Conservation (phyloP, 306 rosid species). For the Fagus crenata region DNA sequence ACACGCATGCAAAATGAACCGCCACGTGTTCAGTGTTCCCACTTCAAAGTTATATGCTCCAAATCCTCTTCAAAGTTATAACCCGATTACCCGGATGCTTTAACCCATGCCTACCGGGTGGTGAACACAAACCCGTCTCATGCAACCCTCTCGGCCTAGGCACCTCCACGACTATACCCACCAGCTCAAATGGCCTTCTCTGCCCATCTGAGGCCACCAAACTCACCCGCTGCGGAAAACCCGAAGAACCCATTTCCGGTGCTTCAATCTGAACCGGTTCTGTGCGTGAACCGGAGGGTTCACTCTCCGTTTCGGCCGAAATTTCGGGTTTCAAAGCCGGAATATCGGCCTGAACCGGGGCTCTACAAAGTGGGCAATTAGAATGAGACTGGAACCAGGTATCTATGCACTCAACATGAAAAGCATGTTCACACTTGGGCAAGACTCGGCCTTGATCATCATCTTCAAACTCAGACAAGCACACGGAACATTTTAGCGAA, state of each 20-base stretch:
- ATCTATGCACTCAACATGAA: constrained; percentile 49
- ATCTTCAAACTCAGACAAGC: constrained; percentile 49
- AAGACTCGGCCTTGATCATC: constrained; percentile 37
- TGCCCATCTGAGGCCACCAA: constrained; percentile 26
- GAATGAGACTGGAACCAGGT: constrained; percentile 53
- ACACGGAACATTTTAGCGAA: constrained; percentile 48
- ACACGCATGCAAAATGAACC: constrained; percentile 1
- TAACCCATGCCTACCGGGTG: constrained; percentile 5
- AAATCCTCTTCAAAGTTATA: constrained; percentile 29
- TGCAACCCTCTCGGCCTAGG: not conserved
- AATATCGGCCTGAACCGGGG: constrained; percentile 19
- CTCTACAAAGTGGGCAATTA: constrained; percentile 57
- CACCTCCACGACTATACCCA: constrained; percentile 18
- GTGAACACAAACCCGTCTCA: constrained; percentile 3
- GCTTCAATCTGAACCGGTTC: not conserved
- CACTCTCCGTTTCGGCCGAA: not conserved
- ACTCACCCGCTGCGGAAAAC: constrained; percentile 13
- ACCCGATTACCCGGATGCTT: constrained; percentile 12
- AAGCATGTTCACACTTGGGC: constrained; percentile 52
- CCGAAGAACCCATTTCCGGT: constrained; percentile 21
- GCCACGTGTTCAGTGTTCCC: not conserved
- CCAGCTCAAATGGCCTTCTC: constrained; percentile 33
- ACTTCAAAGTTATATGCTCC: constrained; percentile 21
- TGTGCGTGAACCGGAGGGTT: not conserved
- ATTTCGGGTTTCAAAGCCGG: not conserved